A percentile compares a stretch with the other conserved stretches of the same genome.
phyloP scores from a whole-genome alignment of 208 protist genomes.

The Trypanosoma lewisi region DNA sequence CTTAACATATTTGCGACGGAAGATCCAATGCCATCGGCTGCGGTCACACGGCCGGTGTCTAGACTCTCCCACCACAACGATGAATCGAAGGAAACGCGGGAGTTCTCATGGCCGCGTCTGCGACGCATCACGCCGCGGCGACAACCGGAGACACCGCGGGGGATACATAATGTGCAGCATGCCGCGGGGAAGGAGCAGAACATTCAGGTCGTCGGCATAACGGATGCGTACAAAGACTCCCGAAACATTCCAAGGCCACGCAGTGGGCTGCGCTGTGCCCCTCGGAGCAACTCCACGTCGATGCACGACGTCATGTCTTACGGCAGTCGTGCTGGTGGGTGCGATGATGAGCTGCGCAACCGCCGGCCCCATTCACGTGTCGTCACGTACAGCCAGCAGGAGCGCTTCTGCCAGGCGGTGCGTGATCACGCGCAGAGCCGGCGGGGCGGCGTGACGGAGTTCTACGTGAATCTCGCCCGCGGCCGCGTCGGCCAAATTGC shows the following conservation, averaged over 20 bases:
- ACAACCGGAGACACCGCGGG: constrained; percentile 46
- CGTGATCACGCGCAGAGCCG: constrained; percentile 73
- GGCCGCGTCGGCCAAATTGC: constrained; percentile 43
- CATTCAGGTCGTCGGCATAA: constrained; percentile 82
- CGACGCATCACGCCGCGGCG: constrained; percentile 38
- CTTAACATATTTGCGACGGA: constrained; percentile 29
- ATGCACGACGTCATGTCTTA: constrained; percentile 39
- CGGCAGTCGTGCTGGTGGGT: constrained; percentile 16
- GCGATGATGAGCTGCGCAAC: background rate
- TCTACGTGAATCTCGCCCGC: constrained; percentile 79
- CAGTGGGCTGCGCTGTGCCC: constrained; percentile 42
- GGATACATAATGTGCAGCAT: constrained; percentile 42
- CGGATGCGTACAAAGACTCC: constrained; percentile 64
- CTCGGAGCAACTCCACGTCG: constrained; percentile 16
- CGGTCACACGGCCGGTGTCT: background rate
- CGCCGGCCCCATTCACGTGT: constrained; percentile 26
- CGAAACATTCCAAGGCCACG: constrained; percentile 38
- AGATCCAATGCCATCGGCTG: background rate
- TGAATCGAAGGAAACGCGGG: constrained; percentile 51
- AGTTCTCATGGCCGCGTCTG: constrained; percentile 52
- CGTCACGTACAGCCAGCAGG: constrained; percentile 51
- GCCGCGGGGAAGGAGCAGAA: constrained; percentile 48
- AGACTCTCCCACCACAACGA: constrained; percentile 37
- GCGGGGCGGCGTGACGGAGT: constrained; percentile 51
- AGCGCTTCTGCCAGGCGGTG: constrained; percentile 72